Conservation (phyloP, 2,329 filamentous ascomycete species). For the Fusarium hainanense region DNA sequence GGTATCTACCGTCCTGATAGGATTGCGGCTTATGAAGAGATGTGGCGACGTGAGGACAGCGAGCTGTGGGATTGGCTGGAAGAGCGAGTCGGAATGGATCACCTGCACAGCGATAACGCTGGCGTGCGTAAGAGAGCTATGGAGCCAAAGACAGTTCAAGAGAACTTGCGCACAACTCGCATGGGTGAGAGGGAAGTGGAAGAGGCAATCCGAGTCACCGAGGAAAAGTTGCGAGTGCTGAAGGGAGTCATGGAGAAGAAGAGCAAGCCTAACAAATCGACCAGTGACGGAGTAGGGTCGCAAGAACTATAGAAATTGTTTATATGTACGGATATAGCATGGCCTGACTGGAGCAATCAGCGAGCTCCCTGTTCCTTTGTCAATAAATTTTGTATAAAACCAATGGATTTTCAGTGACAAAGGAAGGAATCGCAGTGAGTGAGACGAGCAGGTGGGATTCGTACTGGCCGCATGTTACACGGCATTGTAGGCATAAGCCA, state of each 20-base stretch:
- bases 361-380: conserved; percentile 45
- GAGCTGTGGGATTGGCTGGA: conserved; percentile 95
- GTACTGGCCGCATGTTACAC: background rate
- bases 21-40: conserved; percentile 87
- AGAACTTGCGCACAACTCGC: conserved; percentile 66
- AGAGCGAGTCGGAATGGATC: conserved; percentile 81
- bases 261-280: conserved; percentile 21
- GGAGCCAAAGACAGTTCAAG: conserved; percentile 68
- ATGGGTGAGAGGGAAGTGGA: conserved; percentile 80
- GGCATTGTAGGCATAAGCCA: background rate
- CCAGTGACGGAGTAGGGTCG: conserved; percentile 24
- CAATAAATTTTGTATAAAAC: conserved; percentile 14
- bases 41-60: conserved; percentile 89
- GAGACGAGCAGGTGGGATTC: background rate
- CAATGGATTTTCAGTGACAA: background rate
- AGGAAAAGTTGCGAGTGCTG: conserved; percentile 82
- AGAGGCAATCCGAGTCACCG: conserved; percentile 85
- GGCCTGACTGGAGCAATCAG: conserved; percentile 38
- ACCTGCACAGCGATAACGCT: conserved; percentile 54
- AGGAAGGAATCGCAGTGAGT: background rate
- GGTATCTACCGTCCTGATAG: conserved; percentile 67
- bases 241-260: conserved; percentile 74
- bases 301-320: conserved; percentile 39
- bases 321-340: conserved; percentile 39
- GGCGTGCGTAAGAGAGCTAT: conserved; percentile 59